These are phyloP conservation scores for Vitis hybrid DNA, from an alignment of 177 flowering plant species.

Conservation along the genomic window DNA sequence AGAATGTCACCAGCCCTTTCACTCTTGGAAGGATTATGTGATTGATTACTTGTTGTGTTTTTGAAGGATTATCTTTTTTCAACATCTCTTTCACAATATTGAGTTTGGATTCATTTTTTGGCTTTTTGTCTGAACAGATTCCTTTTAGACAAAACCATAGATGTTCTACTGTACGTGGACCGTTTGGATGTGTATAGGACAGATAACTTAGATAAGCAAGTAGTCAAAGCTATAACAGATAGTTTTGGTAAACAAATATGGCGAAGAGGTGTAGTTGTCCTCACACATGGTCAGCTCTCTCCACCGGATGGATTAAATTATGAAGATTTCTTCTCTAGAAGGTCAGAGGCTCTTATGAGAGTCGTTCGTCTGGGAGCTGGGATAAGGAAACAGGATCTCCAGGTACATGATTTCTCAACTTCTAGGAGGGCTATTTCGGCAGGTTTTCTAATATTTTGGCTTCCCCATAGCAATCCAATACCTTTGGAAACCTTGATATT, in stretches of 20 bases:
- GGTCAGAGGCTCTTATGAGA: conserved; percentile 84
- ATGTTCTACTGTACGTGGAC: conserved; percentile 91
- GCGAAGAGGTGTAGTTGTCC: conserved; percentile 75
- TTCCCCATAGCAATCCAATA: too few species aligned
- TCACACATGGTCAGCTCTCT: conserved; percentile 91
- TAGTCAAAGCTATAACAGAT: conserved; percentile 77
- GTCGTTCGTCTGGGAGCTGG: conserved; percentile 64
- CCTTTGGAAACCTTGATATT: too few species aligned
- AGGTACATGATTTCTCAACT: conserved; percentile 31
- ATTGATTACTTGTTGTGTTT: too few species aligned
- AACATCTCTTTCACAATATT: too few species aligned
- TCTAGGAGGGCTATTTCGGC: not conserved
- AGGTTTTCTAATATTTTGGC: too few species aligned
- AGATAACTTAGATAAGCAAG: conserved; percentile 86
- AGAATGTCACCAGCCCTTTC: not conserved
- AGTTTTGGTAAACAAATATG: conserved; percentile 89
- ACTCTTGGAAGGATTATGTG: too few species aligned
- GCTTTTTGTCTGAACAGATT: conserved; percentile 48
- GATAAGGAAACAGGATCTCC: conserved; percentile 45
- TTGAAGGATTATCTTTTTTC: too few species aligned
- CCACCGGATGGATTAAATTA: conserved; percentile 91
- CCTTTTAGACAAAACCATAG: conserved; percentile 89
- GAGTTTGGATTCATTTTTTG: not conserved
- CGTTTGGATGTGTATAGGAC: conserved; percentile 94
- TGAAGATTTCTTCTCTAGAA: conserved; percentile 66